These are phyloP conservation scores for Brassica carinata DNA, from an alignment of 345 rosid species.

Conservation along the genomic window DNA sequence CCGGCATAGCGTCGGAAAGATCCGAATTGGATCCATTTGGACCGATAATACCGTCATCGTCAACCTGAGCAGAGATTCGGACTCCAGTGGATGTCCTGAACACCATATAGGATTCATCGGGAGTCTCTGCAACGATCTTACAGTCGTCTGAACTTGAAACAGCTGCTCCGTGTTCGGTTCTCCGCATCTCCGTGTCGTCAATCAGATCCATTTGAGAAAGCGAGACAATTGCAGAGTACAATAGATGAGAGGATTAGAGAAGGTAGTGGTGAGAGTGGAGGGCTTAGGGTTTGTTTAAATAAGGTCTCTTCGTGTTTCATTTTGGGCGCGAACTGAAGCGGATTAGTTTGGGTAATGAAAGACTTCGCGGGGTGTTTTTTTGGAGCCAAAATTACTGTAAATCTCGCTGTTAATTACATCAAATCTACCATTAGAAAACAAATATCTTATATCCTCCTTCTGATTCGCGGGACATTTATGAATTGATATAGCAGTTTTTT, in stretches of 20 bases:
- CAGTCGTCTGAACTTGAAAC: constrained; percentile 5
- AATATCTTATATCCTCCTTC: background rate
- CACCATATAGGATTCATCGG: constrained; percentile 23
- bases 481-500: background rate
- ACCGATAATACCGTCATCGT: background rate
- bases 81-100: constrained; percentile 43
- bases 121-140: constrained; percentile 21
- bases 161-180: background rate
- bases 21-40: background rate
- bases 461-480: background rate
- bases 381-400: constrained; percentile 28
- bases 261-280: background rate
- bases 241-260: background rate
- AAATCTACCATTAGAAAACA: background rate
- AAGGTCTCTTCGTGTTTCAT: background rate
- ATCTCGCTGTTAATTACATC: constrained; percentile 14
- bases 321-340: constrained; percentile 23
- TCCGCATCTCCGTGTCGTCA: background rate
- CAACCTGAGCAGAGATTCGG: constrained; percentile 40
- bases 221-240: too few relatives aligned
- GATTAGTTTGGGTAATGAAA: constrained; percentile 5
- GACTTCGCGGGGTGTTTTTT: constrained; percentile 19
- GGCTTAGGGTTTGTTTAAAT: constrained; percentile 20
- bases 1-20: background rate
- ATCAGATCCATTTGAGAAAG: background rate